Base-by-base conservation (phyloP, 176 grass and related monocot genomes). In the Carex cristatella region DNA sequence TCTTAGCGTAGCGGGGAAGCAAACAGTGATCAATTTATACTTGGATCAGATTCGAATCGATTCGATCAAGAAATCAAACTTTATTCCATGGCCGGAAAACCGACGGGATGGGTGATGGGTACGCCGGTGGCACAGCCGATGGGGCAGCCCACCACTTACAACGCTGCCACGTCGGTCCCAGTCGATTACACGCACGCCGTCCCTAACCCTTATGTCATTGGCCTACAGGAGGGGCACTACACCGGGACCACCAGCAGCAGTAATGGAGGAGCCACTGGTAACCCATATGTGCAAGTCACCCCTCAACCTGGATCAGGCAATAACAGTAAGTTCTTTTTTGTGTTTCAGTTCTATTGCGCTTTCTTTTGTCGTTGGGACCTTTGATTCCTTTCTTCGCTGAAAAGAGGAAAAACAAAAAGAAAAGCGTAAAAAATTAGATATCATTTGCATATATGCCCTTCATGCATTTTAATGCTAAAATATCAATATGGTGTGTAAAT, bases 41-140 rank as follows among this genome's bases (percentile, higher is more conserved):
- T 46, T 73, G 32, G 2, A 40, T 13, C 40, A 8, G 42, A 40
- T 63, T 37, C 79, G 59, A 81, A 48, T 19, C 37, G 40, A 68
- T 65, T 54, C 5, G 37, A 68, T 66, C 5, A 19, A 0, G 13
- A 83, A 65, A 65, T 54, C 12, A 23, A 65, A n/a, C 11, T 65
- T 67, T 8, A 83, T 68, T 83, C 13, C 42, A 83, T 83, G 81
- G 81, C 81, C 16, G 81, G 81, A 32, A 83, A 83, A 33, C 61
- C 19, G 40, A 55, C 33, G 5, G 81, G 81, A 55, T 83, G 81
- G 81, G 81, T 83, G 13, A 83, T 83, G 81, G 81, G 81, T 15
- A 83, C 81, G 18, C 81, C 81, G 42, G 44, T 83, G 40, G 63
- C 10, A 51, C 81, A 63, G 61, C 60, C 81, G 61, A 64, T 31